Evolutionary conservation across 2,329 filamentous ascomycete genomes (phyloP), one percentile per base, ranked within the genome.

Genomic region (Eutypa lata): DNA sequence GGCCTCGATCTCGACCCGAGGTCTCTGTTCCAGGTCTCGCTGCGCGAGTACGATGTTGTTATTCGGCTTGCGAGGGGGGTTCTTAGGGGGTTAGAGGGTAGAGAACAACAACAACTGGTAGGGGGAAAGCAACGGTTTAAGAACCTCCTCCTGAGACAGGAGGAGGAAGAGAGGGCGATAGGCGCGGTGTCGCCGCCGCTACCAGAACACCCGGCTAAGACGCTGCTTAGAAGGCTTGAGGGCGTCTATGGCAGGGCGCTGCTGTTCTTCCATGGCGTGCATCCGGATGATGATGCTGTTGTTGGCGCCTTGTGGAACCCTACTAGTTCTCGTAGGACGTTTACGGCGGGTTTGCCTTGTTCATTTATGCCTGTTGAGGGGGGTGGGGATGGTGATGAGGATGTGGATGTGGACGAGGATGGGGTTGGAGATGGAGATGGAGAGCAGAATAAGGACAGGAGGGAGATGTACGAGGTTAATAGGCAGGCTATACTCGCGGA

Each of bases 1-100:
- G 79, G 78, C 24, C 65, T 80, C 24, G 70, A 73, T 13, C 69
- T 90, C 50, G 75, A 86, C 47, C 71, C 80, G 1, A 73, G 76
- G 31, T 70, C 74, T 1, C 77, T 97, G 8, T 97, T 97, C 72
- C 76, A 81, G n/a, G 78, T 88, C 3, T 83, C 87, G 0, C 76
- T 90, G 6, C 71, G 72, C 10, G 91, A 96, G 59, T 99, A 92
- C 69, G 91, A 97, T 68, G 87, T 97, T 57, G 74, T 93, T n/a
- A 76, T 99, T 51, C 82, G 87, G 64, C 75, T 97, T 19, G 81
- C 83, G 16, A 60, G 78, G 31, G 84, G 81, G 59, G 74, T 74
- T 48, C 67, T 81, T 44, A 75, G 75, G 64, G 57, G 66, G 57
- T 63, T 76, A 26, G 53, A 71, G 61, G 66, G 71, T n/a, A n/a